phyloP scores from a whole-genome alignment of 1,284 basidiomycete species.

The Earliella scabrosa region DNA sequence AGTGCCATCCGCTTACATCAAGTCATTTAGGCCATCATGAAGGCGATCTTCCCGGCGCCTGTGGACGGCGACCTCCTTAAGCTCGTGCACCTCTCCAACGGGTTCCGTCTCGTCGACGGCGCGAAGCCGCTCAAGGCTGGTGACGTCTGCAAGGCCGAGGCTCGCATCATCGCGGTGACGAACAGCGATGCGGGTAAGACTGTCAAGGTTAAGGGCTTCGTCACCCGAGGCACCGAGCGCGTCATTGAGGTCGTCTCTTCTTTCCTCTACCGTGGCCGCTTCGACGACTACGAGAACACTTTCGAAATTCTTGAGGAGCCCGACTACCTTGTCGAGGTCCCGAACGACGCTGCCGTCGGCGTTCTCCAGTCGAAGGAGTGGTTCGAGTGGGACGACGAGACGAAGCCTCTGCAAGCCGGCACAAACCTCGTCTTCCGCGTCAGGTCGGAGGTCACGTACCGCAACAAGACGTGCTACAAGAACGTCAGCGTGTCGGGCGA shows the following conservation, averaged over 20 bases:
- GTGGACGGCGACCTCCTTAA: conserved; percentile 95
- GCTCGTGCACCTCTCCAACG: conserved; percentile 96
- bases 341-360: conserved; percentile 82
- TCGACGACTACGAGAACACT: conserved; percentile 93
- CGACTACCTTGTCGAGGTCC: conserved; percentile 83
- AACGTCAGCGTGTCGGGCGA: conserved; percentile 85
- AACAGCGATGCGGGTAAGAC: conserved; percentile 94
- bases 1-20: conserved; percentile 10
- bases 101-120: conserved; percentile 88
- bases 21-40: conserved; percentile 85
- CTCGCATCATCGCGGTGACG: conserved; percentile 86
- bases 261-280: conserved; percentile 96
- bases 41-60: conserved; percentile 90
- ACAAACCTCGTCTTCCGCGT: conserved; percentile 90
- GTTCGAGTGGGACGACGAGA: conserved; percentile 94
- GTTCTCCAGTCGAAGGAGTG: conserved; percentile 96
- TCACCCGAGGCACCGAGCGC: conserved; percentile 74
- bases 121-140: conserved; percentile 81
- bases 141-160: conserved; percentile 90
- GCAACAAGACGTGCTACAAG: conserved; percentile 87
- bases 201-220: conserved; percentile 90
- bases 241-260: conserved; percentile 94
- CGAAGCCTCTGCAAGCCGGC: conserved; percentile 78
- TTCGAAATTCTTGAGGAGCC: conserved; percentile 92
- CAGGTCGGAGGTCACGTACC: conserved; percentile 86